Evolutionary conservation across 495 filamentous ascomycete genomes (phyloP).

Genomic region (Annulohypoxylon bovei): DNA sequence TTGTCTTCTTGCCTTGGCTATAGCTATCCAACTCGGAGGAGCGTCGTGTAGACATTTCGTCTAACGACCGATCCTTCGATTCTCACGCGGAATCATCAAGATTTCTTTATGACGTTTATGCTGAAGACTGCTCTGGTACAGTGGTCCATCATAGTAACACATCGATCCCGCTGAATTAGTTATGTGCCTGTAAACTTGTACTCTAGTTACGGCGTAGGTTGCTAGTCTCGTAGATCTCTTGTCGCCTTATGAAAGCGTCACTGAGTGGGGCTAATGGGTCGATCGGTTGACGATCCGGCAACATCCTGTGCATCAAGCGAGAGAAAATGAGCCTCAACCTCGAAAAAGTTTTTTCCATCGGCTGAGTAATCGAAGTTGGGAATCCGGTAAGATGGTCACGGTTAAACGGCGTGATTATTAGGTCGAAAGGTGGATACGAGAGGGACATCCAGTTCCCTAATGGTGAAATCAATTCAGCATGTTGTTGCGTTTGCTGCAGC

Average conservation of each 20-base stretch:
- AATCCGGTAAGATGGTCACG: constrained; percentile 1
- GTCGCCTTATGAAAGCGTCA: background rate
- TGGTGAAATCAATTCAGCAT: background rate
- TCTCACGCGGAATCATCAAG: background rate
- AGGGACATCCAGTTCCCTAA: background rate
- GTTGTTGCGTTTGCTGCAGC: background rate
- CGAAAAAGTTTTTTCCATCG: background rate
- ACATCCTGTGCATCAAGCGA: background rate
- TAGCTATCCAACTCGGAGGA: background rate
- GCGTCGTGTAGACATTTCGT: background rate
- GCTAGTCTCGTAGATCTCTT: background rate
- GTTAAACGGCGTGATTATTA: constrained; percentile 7
- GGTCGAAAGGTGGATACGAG: background rate
- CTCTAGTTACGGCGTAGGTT: background rate
- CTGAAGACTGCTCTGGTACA: background rate
- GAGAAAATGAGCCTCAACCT: background rate
- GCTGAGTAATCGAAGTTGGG: background rate
- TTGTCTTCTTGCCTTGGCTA: background rate
- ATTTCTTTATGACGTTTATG: background rate
- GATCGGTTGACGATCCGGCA: background rate
- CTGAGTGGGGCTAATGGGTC: background rate
- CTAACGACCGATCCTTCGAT: background rate
- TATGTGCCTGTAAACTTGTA: background rate
- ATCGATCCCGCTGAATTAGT: background rate
- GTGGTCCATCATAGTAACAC: background rate